A percentile compares a stretch with the other conserved stretches of the same genome.
These are phyloP conservation scores for Monascus purpureus DNA, from an alignment of 495 filamentous ascomycete genomes.

Conservation along the genomic window DNA sequence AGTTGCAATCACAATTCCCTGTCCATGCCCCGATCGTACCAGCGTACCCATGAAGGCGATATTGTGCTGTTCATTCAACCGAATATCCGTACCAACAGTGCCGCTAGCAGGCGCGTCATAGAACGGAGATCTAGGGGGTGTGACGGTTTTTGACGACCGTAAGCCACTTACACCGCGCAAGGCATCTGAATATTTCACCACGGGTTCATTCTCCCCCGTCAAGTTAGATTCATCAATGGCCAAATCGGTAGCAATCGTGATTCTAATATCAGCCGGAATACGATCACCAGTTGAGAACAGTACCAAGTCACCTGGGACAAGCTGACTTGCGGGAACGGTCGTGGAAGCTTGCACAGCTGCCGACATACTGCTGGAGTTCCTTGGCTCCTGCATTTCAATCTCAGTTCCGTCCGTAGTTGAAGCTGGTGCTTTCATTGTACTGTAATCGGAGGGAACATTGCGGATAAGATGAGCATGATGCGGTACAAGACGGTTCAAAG, in stretches of 20 bases:
- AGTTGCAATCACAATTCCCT: slow-evolving; percentile 89
- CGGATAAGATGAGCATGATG: slow-evolving; percentile 88
- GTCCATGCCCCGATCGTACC: slow-evolving; percentile 89
- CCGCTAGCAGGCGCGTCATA: slow-evolving; percentile 48
- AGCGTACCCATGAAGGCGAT: slow-evolving; percentile 98
- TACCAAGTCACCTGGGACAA: slow-evolving; percentile 87
- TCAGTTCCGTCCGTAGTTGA: slow-evolving; percentile 30
- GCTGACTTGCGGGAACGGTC: slow-evolving; percentile 69
- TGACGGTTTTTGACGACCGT: slow-evolving; percentile 13
- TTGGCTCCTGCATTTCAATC: slow-evolving; percentile 18
- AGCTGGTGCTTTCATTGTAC: slow-evolving; percentile 11
- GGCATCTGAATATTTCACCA: slow-evolving; percentile 58
- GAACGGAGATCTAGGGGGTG: slow-evolving; percentile 39
- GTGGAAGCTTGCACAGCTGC: slow-evolving; percentile 57
- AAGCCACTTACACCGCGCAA: slow-evolving; percentile 19
- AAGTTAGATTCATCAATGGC: slow-evolving; percentile 95
- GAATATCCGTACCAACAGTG: slow-evolving; percentile 49
- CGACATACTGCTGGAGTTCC: slow-evolving; percentile 22
- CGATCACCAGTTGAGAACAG: slow-evolving; percentile 90
- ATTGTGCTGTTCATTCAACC: slow-evolving; percentile 55
- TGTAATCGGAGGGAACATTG: slow-evolving; percentile 23
- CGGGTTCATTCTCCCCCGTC: slow-evolving; percentile 92
- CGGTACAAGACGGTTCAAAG: slow-evolving; percentile 82
- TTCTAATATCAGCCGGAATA: slow-evolving; percentile 90
- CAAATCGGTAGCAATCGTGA: slow-evolving; percentile 75